Percentiles rank a stretch among this genome's conserved stretches.
These are phyloP conservation scores for Colletotrichum sp. DNA, from an alignment of 2,329 filamentous ascomycete genomes.

Conservation along the genomic window DNA sequence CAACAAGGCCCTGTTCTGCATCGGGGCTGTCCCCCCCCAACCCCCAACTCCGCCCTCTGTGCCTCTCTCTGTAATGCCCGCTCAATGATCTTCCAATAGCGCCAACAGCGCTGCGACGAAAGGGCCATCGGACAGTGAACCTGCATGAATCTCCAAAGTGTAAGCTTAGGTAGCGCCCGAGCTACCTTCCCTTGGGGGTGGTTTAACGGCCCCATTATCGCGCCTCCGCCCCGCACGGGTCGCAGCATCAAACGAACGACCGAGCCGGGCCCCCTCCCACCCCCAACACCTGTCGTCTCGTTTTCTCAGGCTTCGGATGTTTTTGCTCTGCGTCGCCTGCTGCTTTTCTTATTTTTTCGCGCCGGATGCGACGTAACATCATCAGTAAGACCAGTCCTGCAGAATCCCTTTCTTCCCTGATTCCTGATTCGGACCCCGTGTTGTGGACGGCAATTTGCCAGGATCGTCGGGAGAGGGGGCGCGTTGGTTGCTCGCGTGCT, in stretches of 20 bases:
- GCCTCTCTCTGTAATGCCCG: neutral
- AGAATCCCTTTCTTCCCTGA: neutral
- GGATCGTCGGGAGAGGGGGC: neutral
- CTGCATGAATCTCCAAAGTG: neutral
- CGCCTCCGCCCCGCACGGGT: neutral
- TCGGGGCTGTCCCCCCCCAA: neutral
- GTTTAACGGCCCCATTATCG: neutral
- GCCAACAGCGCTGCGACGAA: neutral
- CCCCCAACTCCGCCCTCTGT: neutral
- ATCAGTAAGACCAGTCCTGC: neutral
- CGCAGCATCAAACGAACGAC: constrained; percentile 1
- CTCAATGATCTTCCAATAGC: neutral
- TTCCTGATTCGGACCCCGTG: neutral
- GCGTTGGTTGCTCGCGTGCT: neutral
- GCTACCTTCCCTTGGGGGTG: neutral
- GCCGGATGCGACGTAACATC: neutral
- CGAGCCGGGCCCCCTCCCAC: neutral
- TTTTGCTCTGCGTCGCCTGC: neutral
- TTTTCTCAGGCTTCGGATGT: neutral
- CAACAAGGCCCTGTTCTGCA: neutral
- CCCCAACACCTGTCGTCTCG: neutral
- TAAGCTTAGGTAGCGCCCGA: neutral
- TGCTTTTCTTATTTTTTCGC: neutral
- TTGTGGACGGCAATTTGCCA: neutral
- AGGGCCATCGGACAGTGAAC: neutral